Evolutionary conservation across 352 stramenopile genomes (phyloP), one percentile per base, ranked within the genome.

Genomic region (Phytophthora quininea): DNA sequence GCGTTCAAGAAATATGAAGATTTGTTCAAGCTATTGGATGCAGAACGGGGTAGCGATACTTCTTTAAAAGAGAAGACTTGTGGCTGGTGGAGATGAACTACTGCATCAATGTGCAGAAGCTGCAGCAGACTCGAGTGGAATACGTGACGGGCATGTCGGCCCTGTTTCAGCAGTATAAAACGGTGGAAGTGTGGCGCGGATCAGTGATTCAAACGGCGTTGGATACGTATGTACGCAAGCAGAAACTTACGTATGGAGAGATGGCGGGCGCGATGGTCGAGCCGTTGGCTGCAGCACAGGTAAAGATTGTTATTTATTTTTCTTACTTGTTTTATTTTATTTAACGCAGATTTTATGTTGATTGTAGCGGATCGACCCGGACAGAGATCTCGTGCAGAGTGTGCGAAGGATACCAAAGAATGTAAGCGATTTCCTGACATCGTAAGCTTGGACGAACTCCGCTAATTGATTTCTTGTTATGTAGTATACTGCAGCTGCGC

Each of bases 111-210:
- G 85, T 95, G 12, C 82, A 89, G n/a, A 84, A 82, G 58, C 72
- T 92, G 8, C 68, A 84, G 54, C 64, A 80, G 33, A 75, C 58
- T 49, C 85, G 87, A 30, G 76, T 92, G 55, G 80, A 88, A 60
- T 95, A 95, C 54, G 87, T 95, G 32, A 95, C 86, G 46, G 79
- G 82, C n/a, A 95, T 95, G 87, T 81, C 87, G 11, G 67, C 63
- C 9, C 76, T 93, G 6, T 95, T 95, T 37, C 80, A 92, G 57
- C 81, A 93, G 64, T 93, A 92, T 65, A 95, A 95, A 58, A 89
- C 77, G 37, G 77, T 95, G 32, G 87, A 95, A 47, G 67, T 92
- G 6, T 69, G 88, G 62, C 76, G 87, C 45, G 74, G 82, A 3
- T 87, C 87, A 0, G 85, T 95, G 37, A 79, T 91, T 19, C 85